Conservation (phyloP, 805 yeast genomes). For the Priceomyces medius region DNA sequence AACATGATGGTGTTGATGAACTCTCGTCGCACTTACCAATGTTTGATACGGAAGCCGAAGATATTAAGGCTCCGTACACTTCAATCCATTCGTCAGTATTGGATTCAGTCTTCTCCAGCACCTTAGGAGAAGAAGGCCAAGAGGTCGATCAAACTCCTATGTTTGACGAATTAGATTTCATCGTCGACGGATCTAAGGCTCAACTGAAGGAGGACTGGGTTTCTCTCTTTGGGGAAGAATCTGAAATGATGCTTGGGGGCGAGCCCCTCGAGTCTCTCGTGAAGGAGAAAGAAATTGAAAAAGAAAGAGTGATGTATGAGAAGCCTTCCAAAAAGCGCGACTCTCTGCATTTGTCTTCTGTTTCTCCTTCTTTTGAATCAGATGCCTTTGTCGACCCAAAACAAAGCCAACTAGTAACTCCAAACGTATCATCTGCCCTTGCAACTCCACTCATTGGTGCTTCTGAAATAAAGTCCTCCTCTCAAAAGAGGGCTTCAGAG, state of each 20-base stretch:
- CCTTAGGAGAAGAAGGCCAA: constrained; percentile 32
- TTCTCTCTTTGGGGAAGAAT: constrained; percentile 49
- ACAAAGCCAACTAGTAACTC: constrained; percentile 26
- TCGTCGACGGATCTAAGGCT: constrained; percentile 38
- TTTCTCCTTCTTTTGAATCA: neutral
- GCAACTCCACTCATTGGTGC: constrained; percentile 33
- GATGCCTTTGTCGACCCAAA: neutral
- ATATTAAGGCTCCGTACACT: neutral
- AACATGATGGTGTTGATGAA: constrained; percentile 21
- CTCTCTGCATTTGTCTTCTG: neutral
- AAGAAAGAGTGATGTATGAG: neutral
- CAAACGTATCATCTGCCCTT: constrained; percentile 28
- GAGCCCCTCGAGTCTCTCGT: constrained; percentile 4
- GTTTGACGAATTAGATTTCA: constrained; percentile 55
- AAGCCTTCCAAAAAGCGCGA: neutral
- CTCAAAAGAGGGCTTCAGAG: constrained; percentile 10
- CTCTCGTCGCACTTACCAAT: constrained; percentile 28
- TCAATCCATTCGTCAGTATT: constrained; percentile 51
- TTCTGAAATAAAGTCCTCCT: constrained; percentile 3
- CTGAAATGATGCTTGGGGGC: constrained; percentile 11
- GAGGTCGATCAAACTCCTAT: constrained; percentile 51
- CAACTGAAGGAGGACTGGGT: constrained; percentile 56
- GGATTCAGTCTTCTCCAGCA: constrained; percentile 49
- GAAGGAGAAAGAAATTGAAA: constrained; percentile 5
- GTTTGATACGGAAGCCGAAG: constrained; percentile 5